Evolutionary conservation across 257 asterid species (phyloP), one percentile per base, ranked within the genome.

Genomic region (Dorcoceras hygrometricum): DNA sequence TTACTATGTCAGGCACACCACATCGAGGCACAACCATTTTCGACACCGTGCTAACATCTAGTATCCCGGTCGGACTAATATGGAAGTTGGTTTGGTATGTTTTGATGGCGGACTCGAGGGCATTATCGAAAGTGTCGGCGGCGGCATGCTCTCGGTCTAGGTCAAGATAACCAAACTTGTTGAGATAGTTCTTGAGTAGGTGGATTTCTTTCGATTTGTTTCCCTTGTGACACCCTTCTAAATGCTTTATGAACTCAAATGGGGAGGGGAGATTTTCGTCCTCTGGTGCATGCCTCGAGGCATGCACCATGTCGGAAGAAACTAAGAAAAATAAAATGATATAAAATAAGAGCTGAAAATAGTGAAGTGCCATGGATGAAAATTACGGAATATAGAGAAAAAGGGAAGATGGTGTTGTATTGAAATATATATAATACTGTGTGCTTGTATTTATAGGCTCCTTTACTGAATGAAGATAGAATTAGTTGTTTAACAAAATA

Each of bases 161-260:
- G 25, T 57, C 11, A 9, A 78, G 79, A 63, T 81, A 80, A 24
- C 85, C 85, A 23, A 71, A 77, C 11, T 50, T 5, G 19, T 69
- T 29, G 19, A 77, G 77, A 58, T 71, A 77, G 39, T 25, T 3
- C 65, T 73, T 76, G 68, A 81, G 79, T 0, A 29, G 18, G 16
- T 65, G 70, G 55, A 79, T 31, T 8, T 27, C 78, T 54, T 71
- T 36, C 0, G 79, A 28, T 43, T 58, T 63, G 71, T 70, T 65
- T 6, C 83, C 86, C 50, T 75, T 75, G 53, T 67, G 78, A 23
- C 66, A 71, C 12, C 84, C 82, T 60, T 75, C n/a, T 28, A 75
- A 32, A 8, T 67, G 59, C 18, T 81, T 72, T 63, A 76, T 70
- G 72, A 82, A 82, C 20, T 77, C 83, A 46, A 81, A 74, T 1